Evolutionary conservation across 164 flowering plant genomes (phyloP), one percentile per base, ranked within the genome.

Genomic region (Aristolochia californica): DNA sequence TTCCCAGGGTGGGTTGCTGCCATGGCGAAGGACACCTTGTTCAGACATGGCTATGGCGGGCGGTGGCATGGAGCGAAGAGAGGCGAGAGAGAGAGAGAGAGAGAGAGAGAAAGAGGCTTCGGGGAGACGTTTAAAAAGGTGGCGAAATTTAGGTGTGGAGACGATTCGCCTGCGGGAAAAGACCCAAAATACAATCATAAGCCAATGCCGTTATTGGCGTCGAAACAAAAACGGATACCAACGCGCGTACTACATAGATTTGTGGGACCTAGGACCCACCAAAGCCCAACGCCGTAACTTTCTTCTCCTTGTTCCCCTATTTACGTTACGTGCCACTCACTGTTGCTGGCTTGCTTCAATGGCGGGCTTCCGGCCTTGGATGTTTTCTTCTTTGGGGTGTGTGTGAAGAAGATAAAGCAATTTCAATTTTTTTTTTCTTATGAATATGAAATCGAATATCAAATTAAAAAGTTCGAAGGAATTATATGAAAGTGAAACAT

Each of bases 171-270:
- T 66, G 73, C 70, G 56, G 47, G 57, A 67, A 77, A 75, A 61
- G 66, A 27, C 38, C 70, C 85, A 82, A 78, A 82, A 82, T 70
- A 78, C 79, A 82, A 82, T 77, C 85, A 82, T 79, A 75, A 72
- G 80, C 51, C 68, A 60, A 75, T 70, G 87, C 80, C 80, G 78
- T 80, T 78, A 80, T 78, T 66, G 61, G 73, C 72, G 66, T 76
- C 59, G 63, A 72, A 75, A 78, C 79, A 63, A 70, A 78, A 78
- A 71, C 76, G 66, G 72, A 72, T 70, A 62, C 45, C 66, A 30
- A 65, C 48, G 66, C 43, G 60, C 60, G 50, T 66, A 62, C 30
- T 38, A 54, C 64, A 62, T 20, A 65, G 45, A 50, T 57, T 64
- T 21, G 27, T 17, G 52, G 51, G 50, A 25, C 56, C 57, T 34